Base-by-base conservation (phyloP, 345 rosid species). In the Eutrema japonicum region DNA sequence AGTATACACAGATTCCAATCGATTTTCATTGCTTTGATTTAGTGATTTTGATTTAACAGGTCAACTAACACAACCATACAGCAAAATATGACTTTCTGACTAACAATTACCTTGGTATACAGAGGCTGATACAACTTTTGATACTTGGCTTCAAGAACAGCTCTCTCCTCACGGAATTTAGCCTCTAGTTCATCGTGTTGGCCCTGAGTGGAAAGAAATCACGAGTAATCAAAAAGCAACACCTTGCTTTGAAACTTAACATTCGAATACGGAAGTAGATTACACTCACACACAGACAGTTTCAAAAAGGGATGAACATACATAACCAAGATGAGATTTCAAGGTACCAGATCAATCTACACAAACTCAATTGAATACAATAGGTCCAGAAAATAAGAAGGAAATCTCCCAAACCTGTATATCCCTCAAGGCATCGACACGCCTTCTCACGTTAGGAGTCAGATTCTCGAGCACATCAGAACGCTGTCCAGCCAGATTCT, bases 81-180 rank as follows among this genome's bases (percentile, higher is more conserved):
- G 13, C 4, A 54, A 42, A 40, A 42, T 6, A 9, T 4, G 32
- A 33, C 3, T 14, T 12, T 12, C 3, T 51, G 18, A 33, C 7
- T 4, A 45, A 29, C 18, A 62, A 6, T 47, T 75, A 89, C 98
- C 93, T 89, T 87, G 50, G 77, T 33, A 67, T 93, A 93, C n/a
- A 93, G 64, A 13, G 98, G 98, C 70, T 86, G 89, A 66, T 90
- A 93, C 47, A 86, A 8, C 57, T 82, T 81, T 64, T 90, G 96
- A 55, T 93, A 93, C 57, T 85, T 90, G 11, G 96, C 96, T 78
- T 93, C 96, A 42, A 90, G 89, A 7, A 83, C 83, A 42, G 96
- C 96, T 61, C 89, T 86, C 81, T 90, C 98, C 85, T 90, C 93
- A 30, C 84, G 84, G 77, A 93, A 93, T 64, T 87, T 89, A 1